These are phyloP conservation scores for Trichoderma sp. DNA, from an alignment of 2,329 filamentous ascomycete species.

Conservation along the genomic window DNA sequence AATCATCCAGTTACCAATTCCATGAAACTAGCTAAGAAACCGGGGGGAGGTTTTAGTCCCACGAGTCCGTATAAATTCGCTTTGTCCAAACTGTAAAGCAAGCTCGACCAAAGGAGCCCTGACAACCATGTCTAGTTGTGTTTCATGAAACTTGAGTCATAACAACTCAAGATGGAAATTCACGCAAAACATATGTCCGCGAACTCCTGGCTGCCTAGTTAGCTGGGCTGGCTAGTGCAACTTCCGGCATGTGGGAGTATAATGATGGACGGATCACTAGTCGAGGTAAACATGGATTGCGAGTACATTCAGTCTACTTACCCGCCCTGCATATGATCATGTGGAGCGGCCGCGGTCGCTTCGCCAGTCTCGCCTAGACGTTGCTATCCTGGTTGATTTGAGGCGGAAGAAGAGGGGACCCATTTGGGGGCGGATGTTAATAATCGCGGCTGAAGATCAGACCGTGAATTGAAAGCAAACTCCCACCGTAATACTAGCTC, in stretches of 20 bases:
- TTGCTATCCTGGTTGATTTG: background rate
- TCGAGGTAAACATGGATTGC: background rate
- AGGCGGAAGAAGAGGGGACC: constrained; percentile 9
- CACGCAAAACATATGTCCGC: background rate
- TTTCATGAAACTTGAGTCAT: background rate
- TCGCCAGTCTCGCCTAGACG: background rate
- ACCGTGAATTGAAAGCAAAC: background rate
- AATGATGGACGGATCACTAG: background rate
- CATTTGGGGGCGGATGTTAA: constrained; percentile 4
- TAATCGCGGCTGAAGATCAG: constrained; percentile 9
- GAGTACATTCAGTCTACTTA: constrained; percentile 6
- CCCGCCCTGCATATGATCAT: background rate
- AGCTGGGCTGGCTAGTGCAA: background rate
- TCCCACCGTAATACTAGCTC: background rate
- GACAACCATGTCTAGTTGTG: background rate
- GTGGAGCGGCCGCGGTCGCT: background rate
- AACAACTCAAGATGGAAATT: background rate
- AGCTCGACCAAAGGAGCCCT: background rate
- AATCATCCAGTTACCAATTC: background rate
- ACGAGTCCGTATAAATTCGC: background rate
- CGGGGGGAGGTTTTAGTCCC: background rate
- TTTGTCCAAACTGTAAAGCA: background rate
- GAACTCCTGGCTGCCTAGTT: background rate
- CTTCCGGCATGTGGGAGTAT: background rate
- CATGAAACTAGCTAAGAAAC: background rate